These are phyloP conservation scores for Triticum dicoccoides DNA, from an alignment of 176 grass and related monocot genomes.

Conservation along the genomic window DNA sequence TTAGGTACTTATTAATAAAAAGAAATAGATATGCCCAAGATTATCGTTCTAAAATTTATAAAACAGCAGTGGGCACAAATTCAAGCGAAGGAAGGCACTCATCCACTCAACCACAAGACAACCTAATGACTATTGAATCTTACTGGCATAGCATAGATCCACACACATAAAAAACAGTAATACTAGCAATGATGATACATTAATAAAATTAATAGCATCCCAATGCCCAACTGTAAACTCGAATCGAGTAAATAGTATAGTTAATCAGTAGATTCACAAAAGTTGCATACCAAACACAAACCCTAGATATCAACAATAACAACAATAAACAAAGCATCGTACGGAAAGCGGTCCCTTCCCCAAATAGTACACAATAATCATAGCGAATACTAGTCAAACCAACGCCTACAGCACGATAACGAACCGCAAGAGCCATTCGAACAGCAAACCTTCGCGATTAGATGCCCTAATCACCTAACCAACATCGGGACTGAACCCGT, in stretches of 20 bases:
- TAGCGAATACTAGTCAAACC: not conserved
- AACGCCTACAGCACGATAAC: not conserved
- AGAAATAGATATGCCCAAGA: not conserved
- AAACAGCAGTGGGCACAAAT: not conserved
- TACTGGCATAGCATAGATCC: not conserved
- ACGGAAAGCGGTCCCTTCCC: not conserved
- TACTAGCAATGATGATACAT: not conserved
- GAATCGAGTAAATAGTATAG: not conserved
- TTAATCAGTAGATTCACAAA: not conserved
- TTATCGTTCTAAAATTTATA: not conserved
- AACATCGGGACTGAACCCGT: not conserved
- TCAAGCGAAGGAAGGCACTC: not conserved
- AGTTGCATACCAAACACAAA: not conserved
- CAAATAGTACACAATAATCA: constrained; percentile 1
- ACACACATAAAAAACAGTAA: not conserved
- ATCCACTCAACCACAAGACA: not conserved
- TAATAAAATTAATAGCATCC: not conserved
- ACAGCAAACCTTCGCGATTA: not conserved
- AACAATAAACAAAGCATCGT: not conserved
- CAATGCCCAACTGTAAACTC: not conserved
- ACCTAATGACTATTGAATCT: not conserved
- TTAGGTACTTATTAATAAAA: not conserved
- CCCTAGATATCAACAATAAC: not conserved
- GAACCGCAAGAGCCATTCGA: not conserved
- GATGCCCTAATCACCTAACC: not conserved